Evolutionary conservation across 495 filamentous ascomycete genomes (phyloP).

Genomic region (Barbatosphaeria neglecta): DNA sequence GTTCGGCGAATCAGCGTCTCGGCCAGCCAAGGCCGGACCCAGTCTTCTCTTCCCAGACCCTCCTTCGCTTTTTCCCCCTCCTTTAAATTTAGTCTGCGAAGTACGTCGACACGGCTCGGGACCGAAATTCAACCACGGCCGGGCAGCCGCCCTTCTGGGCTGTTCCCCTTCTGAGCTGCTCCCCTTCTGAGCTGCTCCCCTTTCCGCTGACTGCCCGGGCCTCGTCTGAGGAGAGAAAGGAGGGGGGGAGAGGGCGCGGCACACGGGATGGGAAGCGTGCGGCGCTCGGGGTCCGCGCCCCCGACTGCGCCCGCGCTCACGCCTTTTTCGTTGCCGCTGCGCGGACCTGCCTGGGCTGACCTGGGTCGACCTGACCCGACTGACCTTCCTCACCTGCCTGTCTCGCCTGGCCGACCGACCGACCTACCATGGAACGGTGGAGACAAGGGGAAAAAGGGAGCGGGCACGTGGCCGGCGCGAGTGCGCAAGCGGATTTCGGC

Average conservation of each 20-base stretch:
- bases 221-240: no score
- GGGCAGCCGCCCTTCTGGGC: background rate
- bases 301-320: no score
- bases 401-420: no score
- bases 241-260: no score
- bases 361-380: no score
- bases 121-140: background rate
- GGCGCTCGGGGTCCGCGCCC: no score
- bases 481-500: background rate
- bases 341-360: no score
- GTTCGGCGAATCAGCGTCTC: background rate
- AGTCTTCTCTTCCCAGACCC: background rate
- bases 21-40: background rate
- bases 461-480: background rate
- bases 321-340: no score
- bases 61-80: no score
- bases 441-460: background rate
- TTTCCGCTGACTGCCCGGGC: no score
- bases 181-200: background rate
- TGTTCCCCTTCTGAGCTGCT: background rate
- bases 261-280: no score
- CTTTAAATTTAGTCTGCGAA: background rate
- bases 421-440: background rate
- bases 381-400: no score
- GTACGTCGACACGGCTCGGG: background rate